Evolutionary conservation across 2,329 filamentous ascomycete genomes (phyloP), one percentile per base, ranked within the genome.

Genomic region (Neofusicoccum sp.): DNA sequence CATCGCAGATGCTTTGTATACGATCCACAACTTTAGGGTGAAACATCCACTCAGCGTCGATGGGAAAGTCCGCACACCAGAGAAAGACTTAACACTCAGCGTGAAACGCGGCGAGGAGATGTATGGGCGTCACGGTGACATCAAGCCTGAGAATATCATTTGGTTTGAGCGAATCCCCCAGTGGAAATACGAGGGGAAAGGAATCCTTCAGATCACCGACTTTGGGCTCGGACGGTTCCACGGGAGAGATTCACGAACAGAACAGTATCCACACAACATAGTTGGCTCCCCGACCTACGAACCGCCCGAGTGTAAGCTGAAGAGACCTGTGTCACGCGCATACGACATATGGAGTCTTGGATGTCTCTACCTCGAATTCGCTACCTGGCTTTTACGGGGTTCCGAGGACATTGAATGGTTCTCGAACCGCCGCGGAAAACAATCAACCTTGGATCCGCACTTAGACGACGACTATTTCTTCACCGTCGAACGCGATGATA

Each of bases 101-200:
- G 36, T 56, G n/a, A n/a, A 29, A 12, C 6, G 1, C 4, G 31
- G 37, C 31, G 61, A 70, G 59, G 37, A 68, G 3, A 61, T 61
- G 3, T 77, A 67, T 59, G 77, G 75, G 4, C 67, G 73, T 6
- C 72, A 76, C 49, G 71, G 74, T 4, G 70, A 76, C 49, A 68
- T 79, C 6, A 79, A 78, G 12, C 73, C 76, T 0, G 71, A 72
- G 7, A 78, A 79, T 29, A 76, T 79, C 5, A 66, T 78, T 1
- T 71, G 70, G 65, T 77, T 72, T 28, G 16, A 34, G 9, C 34
- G 5, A 9, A 33, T 48, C 29, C 45, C 45, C 11, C 3, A 47
- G 16, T 7, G 29, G n/a, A 11, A 54, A 0, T 37, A 54, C 6
- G 29, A 31, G 6, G 7, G 11, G 11, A 9, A 65, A 8, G 29